A percentile compares a stretch with the other conserved stretches of the same genome.
These are phyloP conservation scores for Acacia confusa DNA, from an alignment of 306 rosid species.

Conservation along the genomic window DNA sequence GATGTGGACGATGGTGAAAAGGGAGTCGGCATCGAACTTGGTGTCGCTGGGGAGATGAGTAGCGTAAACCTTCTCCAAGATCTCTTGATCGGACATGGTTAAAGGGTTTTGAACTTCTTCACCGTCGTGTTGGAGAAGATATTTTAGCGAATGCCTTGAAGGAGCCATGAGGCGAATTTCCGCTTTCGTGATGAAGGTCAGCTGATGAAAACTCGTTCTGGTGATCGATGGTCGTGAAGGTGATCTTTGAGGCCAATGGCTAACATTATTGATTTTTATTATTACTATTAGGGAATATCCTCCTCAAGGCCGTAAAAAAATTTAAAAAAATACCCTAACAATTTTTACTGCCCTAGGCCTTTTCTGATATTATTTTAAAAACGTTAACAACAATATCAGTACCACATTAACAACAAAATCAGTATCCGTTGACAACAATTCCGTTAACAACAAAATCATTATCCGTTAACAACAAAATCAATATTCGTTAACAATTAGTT, in stretches of 20 bases:
- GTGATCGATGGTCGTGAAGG: background rate
- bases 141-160: background rate
- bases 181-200: background rate
- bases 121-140: background rate
- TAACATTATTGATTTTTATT: background rate
- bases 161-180: background rate
- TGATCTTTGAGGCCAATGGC: background rate
- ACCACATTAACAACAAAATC: too few relatives aligned
- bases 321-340: too few relatives aligned
- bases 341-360: too few relatives aligned
- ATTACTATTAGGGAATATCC: background rate
- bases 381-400: too few relatives aligned
- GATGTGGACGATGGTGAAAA: slow-evolving; percentile 30
- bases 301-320: too few relatives aligned
- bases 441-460: too few relatives aligned
- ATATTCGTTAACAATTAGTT: too few relatives aligned
- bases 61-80: slow-evolving; percentile 23
- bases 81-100: slow-evolving; percentile 27
- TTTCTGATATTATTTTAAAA: too few relatives aligned
- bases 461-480: too few relatives aligned
- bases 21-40: slow-evolving; percentile 36
- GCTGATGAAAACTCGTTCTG: background rate
- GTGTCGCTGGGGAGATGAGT: slow-evolving; percentile 36
- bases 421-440: too few relatives aligned
- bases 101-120: slow-evolving; percentile 18